Percentiles rank a stretch among this genome's conserved stretches.
phyloP scores from a whole-genome alignment of 495 filamentous ascomycete species.

The Aspergillus heteromorphus region DNA sequence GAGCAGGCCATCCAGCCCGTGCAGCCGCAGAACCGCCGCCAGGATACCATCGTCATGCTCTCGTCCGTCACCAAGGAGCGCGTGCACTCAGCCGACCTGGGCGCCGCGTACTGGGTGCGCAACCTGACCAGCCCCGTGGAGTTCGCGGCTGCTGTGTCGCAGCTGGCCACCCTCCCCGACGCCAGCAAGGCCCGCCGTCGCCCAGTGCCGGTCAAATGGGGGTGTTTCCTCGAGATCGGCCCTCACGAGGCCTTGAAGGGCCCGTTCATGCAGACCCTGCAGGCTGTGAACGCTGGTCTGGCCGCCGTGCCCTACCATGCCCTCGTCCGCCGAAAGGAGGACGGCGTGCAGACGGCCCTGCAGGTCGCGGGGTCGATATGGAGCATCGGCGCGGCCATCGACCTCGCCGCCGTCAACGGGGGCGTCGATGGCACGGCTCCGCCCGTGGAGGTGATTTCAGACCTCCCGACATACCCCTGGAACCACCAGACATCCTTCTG shows the following conservation, averaged over 20 bases:
- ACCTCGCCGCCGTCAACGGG: conserved; percentile 20
- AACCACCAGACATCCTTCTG: conserved; percentile 8
- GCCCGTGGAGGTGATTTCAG: conserved; percentile 16
- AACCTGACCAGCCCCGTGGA: conserved; percentile 40
- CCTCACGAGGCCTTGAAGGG: conserved; percentile 55
- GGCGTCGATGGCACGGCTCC: conserved; percentile 9
- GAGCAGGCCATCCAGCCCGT: background rate
- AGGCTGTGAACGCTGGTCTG: conserved; percentile 21
- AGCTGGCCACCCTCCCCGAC: conserved; percentile 14
- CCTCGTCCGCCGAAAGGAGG: conserved; percentile 26
- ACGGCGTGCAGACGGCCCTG: conserved; percentile 28
- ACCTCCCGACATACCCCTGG: conserved; percentile 35
- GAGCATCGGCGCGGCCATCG: conserved; percentile 21
- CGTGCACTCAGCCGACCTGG: conserved; percentile 17
- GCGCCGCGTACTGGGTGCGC: conserved; percentile 34
- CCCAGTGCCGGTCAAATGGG: conserved; percentile 14
- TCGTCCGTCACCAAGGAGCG: conserved; percentile 31
- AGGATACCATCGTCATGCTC: conserved; percentile 20
- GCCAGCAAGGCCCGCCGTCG: conserved; percentile 19
- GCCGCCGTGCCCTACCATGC: conserved; percentile 28
- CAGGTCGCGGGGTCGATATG: conserved; percentile 34
- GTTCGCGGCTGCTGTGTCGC: conserved; percentile 31
- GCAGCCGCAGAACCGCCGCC: background rate
- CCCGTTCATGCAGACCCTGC: conserved; percentile 52
- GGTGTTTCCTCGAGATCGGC: conserved; percentile 46